Evolutionary conservation across 305 asterid species (phyloP), one percentile per base, ranked within the genome.

Genomic region (Solanum hybrid): DNA sequence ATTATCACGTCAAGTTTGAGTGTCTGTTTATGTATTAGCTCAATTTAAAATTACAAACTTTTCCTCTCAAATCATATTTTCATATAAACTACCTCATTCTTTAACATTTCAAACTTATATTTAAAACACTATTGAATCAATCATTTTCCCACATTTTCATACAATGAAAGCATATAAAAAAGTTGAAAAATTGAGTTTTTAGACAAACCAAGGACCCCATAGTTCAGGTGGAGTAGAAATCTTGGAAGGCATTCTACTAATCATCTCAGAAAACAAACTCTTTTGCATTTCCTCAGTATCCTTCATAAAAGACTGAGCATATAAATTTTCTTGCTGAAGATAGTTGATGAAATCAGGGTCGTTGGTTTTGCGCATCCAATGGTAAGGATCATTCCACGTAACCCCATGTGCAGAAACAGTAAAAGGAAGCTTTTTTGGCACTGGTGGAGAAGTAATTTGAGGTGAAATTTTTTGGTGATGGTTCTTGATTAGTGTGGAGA

Each of bases 161-260:
- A 51, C 36, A 16, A 84, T 16, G 3, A 36, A 46, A 10, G 87
- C 31, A 51, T 31, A 46, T 18, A 31, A 81, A 40, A 16, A 61
- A 57, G 11, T 31, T 29, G 16, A 24, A 83, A 81, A 24, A 31
- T 11, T 14, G 11, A 82, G 71, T 46, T 28, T 46, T 91, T 86
- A 89, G 42, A 92, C 94, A 89, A 83, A 96, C 98, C 98, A 97
- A 91, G 96, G 93, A 3, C 99, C 98, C 98, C 99, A 96, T 40
- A 94, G 89, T 89, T 96, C 97, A 84, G 98, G 97, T 61, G 98
- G 96, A 79, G 98, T 96, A 69, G 93, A 92, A 87, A 96, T 93
- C 89, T 86, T 90, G 92, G 96, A 87, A 64, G 99, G 98, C 94
- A 96, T 90, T 94, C 97, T 91, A 89, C 94, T 91, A 33, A 94